Conservation (phyloP, 306 rosid species). For the Quercus glauca region DNA sequence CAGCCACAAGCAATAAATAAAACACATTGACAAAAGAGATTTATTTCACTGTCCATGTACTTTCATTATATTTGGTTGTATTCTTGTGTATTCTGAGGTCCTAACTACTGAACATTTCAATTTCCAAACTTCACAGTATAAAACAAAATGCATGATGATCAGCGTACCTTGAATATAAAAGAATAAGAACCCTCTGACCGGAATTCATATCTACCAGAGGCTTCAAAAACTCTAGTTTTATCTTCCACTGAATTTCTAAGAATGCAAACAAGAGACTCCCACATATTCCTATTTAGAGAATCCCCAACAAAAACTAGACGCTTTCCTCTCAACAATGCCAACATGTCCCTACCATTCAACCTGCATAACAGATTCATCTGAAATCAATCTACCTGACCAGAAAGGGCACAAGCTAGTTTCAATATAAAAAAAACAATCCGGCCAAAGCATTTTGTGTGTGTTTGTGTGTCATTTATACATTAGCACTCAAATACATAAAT, state of each 20-base stretch:
- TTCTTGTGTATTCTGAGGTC: too few relatives aligned
- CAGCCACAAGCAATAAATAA: constrained; percentile 1
- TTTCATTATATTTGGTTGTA: too few relatives aligned
- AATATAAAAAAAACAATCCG: constrained; percentile 7
- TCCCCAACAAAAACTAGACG: constrained; percentile 90
- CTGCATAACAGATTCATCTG: constrained; percentile 23
- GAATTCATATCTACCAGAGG: constrained; percentile 64
- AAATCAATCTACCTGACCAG: too few relatives aligned
- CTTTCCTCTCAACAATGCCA: constrained; percentile 72
- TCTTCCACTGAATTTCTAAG: constrained; percentile 71
- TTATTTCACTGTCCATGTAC: too few relatives aligned
- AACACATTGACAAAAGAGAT: neutral
- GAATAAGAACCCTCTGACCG: constrained; percentile 89
- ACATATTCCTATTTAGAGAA: constrained; percentile 97
- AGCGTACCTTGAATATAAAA: constrained; percentile 66
- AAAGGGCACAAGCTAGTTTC: neutral
- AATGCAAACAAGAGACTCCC: constrained; percentile 96
- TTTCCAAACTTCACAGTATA: too few relatives aligned
- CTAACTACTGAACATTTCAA: too few relatives aligned
- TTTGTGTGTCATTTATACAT: too few relatives aligned
- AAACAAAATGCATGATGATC: neutral
- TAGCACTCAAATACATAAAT: too few relatives aligned
- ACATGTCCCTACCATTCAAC: constrained; percentile 68
- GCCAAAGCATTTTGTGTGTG: neutral
- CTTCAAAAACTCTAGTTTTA: constrained; percentile 66